Evolutionary conservation across 192 early-diverging fungal genomes (phyloP), one percentile per base, ranked within the genome.

Genomic region (Phycomyces blakesleeanus): DNA sequence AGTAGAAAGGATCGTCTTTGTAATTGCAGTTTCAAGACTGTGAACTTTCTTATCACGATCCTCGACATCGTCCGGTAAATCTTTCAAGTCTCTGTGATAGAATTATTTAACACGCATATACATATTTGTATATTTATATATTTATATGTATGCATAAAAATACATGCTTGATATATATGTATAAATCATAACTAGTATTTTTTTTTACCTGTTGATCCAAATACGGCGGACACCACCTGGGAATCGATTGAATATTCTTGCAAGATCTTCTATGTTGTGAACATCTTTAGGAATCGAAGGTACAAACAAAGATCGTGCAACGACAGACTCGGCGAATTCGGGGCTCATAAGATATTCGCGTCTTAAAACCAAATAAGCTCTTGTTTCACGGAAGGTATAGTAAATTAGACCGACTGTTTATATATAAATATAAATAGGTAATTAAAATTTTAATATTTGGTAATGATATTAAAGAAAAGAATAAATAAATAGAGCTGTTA

Each of bases 141-240:
- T 64, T n/a, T n/a, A n/a, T n/a, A n/a, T n/a, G n/a, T n/a, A n/a
- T n/a, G n/a, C n/a, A n/a, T n/a, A n/a, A n/a, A n/a, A n/a, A n/a
- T n/a, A n/a, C n/a, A n/a, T n/a, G n/a, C n/a, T n/a, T n/a, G n/a
- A n/a, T n/a, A 18, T 34, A 52, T n/a, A 8, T 44, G 55, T 52
- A 22, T 52, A 47, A 21, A 24, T 22, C 26, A 24, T 20, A 24
- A 26, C 27, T 37, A 42, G 38, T 53, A 55, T 1, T n/a, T 49
- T 22, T 5, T 9, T 47, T 22, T 78, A 83, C 81, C 79, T 72
- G 69, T 81, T 88, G 25, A 88, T 63, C 81, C 85, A 86, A 22
- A 90, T 64, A 7, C 79, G 72, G 11, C 79, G 70, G 0, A 89
- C 86, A 8, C 88, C 88, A n/a, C 86, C 87, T 40, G 89, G 87